Evolutionary conservation across 2,329 filamentous ascomycete genomes (phyloP).

Genomic region (Fusarium xylarioides): DNA sequence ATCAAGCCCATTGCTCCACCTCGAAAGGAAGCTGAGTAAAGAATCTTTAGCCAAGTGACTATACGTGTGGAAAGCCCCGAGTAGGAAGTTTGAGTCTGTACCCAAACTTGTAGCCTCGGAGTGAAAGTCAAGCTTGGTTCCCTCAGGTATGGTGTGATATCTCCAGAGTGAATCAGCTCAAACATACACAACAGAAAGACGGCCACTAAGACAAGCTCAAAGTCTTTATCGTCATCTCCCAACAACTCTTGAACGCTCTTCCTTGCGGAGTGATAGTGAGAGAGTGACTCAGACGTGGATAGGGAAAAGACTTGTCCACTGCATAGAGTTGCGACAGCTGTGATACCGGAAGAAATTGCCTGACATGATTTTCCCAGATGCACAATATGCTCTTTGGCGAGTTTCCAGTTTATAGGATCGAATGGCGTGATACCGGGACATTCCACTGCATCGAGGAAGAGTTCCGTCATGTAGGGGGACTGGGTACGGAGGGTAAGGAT

Average conservation of each 20-base stretch:
- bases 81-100: background rate
- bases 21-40: background rate
- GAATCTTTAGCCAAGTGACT: background rate
- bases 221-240: background rate
- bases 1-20: background rate
- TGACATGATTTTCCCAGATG: background rate
- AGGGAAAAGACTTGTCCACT: background rate
- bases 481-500: background rate
- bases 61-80: background rate
- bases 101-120: fast-evolving
- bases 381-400: background rate
- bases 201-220: fast-evolving
- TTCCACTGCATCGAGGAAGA: background rate
- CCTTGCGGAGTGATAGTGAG: background rate
- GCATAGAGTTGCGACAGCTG: background rate
- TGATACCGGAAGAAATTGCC: background rate
- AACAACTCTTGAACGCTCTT: background rate
- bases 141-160: background rate
- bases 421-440: background rate
- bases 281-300: background rate
- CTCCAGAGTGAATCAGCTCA: background rate
- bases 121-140: background rate
- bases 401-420: background rate
- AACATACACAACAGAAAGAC: background rate
- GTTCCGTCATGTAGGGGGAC: background rate